Conservation (phyloP, 78 protist species). For the Chrysochromulina parva region DNA sequence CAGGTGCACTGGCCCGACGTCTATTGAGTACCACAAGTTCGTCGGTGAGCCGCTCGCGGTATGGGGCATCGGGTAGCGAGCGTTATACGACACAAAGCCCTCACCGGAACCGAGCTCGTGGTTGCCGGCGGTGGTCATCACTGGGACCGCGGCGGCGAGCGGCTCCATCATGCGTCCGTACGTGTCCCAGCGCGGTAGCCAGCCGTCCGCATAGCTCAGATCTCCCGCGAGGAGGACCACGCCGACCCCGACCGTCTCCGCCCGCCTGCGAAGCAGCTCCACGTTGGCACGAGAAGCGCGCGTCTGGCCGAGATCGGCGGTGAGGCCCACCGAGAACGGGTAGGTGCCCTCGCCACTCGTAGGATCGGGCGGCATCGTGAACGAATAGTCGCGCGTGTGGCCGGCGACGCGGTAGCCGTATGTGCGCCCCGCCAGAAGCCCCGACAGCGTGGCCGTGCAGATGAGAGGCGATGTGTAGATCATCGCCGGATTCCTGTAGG, state of each 20-base stretch:
- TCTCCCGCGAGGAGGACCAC: background rate
- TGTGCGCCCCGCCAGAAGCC: background rate
- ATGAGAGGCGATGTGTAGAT: background rate
- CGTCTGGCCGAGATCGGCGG: background rate
- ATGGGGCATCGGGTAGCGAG: background rate
- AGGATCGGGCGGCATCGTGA: background rate
- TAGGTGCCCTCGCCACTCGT: too few species aligned
- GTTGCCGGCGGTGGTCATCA: background rate
- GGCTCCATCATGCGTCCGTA: background rate
- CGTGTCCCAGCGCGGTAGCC: background rate
- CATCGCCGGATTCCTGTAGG: background rate
- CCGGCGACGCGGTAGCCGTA: slow-evolving; percentile 11
- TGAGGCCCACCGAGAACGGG: background rate
- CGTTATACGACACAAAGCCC: background rate
- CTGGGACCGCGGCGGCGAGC: background rate
- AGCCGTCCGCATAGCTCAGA: background rate
- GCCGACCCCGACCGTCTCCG: background rate
- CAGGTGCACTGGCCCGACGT: slow-evolving; percentile 13
- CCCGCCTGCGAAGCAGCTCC: background rate
- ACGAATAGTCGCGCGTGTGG: background rate
- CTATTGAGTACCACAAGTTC: background rate
- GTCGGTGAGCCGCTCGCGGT: background rate
- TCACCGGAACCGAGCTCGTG: background rate
- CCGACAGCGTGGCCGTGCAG: background rate
- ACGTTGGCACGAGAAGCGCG: background rate